Evolutionary conservation across 805 yeast genomes (phyloP), one percentile per base, ranked within the genome.

Genomic region (Metschnikowia henanensis): DNA sequence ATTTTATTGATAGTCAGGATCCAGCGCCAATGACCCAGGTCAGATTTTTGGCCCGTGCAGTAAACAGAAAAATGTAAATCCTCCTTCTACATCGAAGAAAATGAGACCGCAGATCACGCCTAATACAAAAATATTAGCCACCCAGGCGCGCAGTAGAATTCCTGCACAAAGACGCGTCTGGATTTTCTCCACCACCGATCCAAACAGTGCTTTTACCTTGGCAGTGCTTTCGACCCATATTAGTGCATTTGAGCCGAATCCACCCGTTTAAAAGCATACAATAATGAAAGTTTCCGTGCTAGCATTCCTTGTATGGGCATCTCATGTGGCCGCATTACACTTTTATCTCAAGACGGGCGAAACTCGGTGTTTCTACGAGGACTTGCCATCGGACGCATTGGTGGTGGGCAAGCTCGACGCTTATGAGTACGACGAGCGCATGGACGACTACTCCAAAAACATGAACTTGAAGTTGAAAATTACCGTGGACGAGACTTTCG

Each of bases 301-400:
- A 31, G 41, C 41, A 32, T 6, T 51, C 13, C 34, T 47, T 31
- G 48, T 43, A 23, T 41, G 43, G 37, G 33, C 38, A 15, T 35
- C 51, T 30, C 50, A 51, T 15, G 41, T 45, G 39, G 43, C 45
- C 20, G 88, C 81, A 0, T 70, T 91, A 46, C 96, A 94, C 64
- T 82, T 89, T 62, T 91, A 89, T 62, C 70, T 88, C 41, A 79
- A 79, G 10, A 84, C 91, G 1, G 90, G 84, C 25, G 85, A 85
- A 52, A 76, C 81, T 34, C 80, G 81, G 54, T 94, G 98, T 66
- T 92, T 92, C 63, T 84, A 69, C 57, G 94, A 91, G 60, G 95
- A 86, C 48, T 72, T 92, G 47, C 81, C 87, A 15, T 73, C 76
- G 51, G 86, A 83, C 53, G 80, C 95, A n/a, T 75, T 92, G 45